Conservation (phyloP, 2,329 filamentous ascomycete genomes). For the Zymoseptoria passerinii region DNA sequence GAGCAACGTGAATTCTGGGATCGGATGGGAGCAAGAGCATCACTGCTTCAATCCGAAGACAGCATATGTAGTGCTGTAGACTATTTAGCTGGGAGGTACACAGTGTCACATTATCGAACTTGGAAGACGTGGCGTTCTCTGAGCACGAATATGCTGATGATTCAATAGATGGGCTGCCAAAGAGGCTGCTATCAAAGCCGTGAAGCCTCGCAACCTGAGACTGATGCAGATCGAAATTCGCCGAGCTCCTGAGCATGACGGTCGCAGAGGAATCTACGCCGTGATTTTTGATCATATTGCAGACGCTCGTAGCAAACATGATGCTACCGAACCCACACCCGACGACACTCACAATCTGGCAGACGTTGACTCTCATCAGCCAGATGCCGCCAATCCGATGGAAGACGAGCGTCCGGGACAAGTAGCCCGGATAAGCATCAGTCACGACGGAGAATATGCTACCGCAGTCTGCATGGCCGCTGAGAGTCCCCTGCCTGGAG, state of each 20-base stretch:
- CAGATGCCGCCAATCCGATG: background rate
- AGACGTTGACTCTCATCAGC: background rate
- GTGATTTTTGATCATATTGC: constrained; percentile 11
- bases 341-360: background rate
- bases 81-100: constrained; percentile 21
- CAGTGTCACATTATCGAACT: background rate
- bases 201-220: constrained; percentile 21
- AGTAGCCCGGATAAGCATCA: constrained; percentile 67
- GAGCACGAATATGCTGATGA: background rate
- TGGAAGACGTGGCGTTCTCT: background rate
- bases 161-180: constrained; percentile 42
- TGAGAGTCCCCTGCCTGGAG: constrained; percentile 17
- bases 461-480: constrained; percentile 58
- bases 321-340: background rate
- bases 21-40: background rate
- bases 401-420: constrained; percentile 30
- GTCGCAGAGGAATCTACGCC: constrained; percentile 69
- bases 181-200: constrained; percentile 42
- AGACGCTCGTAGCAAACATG: background rate
- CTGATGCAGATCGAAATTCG: constrained; percentile 35
- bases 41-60: background rate
- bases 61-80: background rate
- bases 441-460: constrained; percentile 79
- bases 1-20: constrained; percentile 19
- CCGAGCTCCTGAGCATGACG: constrained; percentile 28